Percentiles rank a stretch among this genome's conserved stretches.
phyloP scores from a whole-genome alignment of 345 rosid species.

The Citrus trifoliata region DNA sequence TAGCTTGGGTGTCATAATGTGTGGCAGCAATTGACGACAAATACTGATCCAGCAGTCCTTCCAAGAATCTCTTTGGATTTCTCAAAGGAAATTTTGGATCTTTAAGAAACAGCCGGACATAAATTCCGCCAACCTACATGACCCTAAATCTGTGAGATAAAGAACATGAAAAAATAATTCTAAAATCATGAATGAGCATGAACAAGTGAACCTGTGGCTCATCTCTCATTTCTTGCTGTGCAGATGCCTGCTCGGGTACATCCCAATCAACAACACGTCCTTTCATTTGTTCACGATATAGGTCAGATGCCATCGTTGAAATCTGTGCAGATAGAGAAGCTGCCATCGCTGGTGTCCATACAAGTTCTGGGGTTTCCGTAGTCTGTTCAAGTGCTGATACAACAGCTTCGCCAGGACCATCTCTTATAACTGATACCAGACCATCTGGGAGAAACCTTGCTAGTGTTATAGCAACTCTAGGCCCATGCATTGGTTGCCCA shows the following conservation, averaged over 20 bases:
- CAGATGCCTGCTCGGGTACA: constrained; percentile 91
- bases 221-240: constrained; percentile 88
- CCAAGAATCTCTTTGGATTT: constrained; percentile 94
- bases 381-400: constrained; percentile 88
- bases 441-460: constrained; percentile 99
- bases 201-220: constrained; percentile 72
- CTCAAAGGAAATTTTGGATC: constrained; percentile 98
- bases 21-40: constrained; percentile 90
- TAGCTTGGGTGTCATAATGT: constrained; percentile 71
- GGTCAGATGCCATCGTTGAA: constrained; percentile 90
- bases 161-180: neutral
- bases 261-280: constrained; percentile 97
- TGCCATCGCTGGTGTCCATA: constrained; percentile 99
- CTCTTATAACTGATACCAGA: constrained; percentile 85
- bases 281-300: constrained; percentile 88
- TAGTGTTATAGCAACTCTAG: constrained; percentile 94
- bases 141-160: constrained; percentile 19
- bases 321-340: constrained; percentile 95
- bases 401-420: constrained; percentile 99
- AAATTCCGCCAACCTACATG: constrained; percentile 92
- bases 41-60: constrained; percentile 96
- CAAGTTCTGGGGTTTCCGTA: constrained; percentile 97
- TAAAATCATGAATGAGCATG: neutral
- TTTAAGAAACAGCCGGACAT: constrained; percentile 87
- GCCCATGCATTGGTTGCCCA: constrained; percentile 99